Evolutionary conservation across 805 yeast species (phyloP).

Genomic region (Saccharomycopsis synnaedendra): DNA sequence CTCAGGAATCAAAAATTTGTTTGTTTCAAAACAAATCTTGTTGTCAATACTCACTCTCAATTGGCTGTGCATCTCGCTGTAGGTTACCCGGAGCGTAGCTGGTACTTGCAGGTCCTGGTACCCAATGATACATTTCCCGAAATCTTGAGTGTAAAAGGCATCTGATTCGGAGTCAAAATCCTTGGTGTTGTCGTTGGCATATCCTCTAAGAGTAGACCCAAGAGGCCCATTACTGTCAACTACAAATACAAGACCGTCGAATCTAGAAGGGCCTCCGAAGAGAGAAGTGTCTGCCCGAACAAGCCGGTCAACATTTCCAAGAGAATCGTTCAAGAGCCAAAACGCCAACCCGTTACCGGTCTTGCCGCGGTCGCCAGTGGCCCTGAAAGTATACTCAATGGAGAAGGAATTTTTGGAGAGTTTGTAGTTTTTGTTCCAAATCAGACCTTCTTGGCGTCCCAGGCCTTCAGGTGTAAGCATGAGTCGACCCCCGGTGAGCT

Average conservation of each 20-base stretch:
- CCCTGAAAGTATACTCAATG: slow-evolving; percentile 50
- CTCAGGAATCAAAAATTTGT: slow-evolving; percentile 35
- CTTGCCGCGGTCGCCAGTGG: slow-evolving; percentile 38
- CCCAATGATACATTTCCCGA: slow-evolving; percentile 46
- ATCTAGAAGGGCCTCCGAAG: slow-evolving; percentile 46
- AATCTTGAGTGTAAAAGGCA: slow-evolving; percentile 24
- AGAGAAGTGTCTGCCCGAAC: slow-evolving; percentile 22
- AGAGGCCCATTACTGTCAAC: slow-evolving; percentile 39
- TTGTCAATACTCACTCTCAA: slow-evolving; percentile 66
- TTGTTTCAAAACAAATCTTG: slow-evolving; percentile 57
- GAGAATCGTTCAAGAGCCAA: slow-evolving; percentile 34
- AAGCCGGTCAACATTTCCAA: slow-evolving; percentile 17
- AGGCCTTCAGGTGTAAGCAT: slow-evolving; percentile 34
- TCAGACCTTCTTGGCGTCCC: slow-evolving; percentile 26
- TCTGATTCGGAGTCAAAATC: slow-evolving; percentile 20
- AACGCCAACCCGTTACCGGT: slow-evolving; percentile 48
- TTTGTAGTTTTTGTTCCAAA: slow-evolving; percentile 30
- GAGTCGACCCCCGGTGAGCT: slow-evolving; percentile 41
- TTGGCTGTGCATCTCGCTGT: slow-evolving; percentile 28
- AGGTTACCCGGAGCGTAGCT: slow-evolving; percentile 52
- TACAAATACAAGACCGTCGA: slow-evolving; percentile 53
- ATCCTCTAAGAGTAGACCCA: slow-evolving; percentile 45
- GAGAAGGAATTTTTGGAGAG: slow-evolving; percentile 35
- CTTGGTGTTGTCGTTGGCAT: slow-evolving; percentile 45
- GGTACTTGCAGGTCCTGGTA: slow-evolving; percentile 67